Evolutionary conservation across 495 filamentous ascomycete genomes (phyloP), one percentile per base, ranked within the genome.

Genomic region (Hypomontagnella submonticulosa): DNA sequence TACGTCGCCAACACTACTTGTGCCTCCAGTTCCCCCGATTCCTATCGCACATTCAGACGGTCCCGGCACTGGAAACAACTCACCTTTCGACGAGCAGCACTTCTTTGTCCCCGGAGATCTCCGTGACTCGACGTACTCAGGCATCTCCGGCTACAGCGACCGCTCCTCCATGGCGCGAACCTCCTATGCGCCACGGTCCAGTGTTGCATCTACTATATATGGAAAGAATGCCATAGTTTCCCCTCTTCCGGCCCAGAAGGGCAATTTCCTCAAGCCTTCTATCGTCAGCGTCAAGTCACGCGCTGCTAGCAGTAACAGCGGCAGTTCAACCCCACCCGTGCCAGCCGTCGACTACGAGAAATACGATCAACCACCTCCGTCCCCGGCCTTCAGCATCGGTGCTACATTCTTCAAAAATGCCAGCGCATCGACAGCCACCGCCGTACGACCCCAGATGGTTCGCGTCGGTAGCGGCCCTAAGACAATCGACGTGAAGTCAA

Each of bases 21-120:
- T 96, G 13, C 93, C 92, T 20, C 95, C 95, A 0, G 92, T 99
- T 10, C 95, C 95, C 43, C 92, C 95, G 23, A 89, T 98, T 64
- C 94, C 95, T 46, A 86, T 90, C 71, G 84, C 85, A 9, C 77
- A 83, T 36, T 83, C 87, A 4, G 80, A 81, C 42, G 75, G 79
- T 49, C 23, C 23, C 6, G 23, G 23, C 23, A 27, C 23, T 6
- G 82, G 78, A 70, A 85, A 80, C 58, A 87, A 86, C 10, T 82
- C 82, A 38, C 76, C 77, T 38, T 81, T 81, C 44, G 85, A 91
- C 48, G 93, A 96, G 52, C 91, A 95, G 71, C 92, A 92, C 71
- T 96, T 96, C 83, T 98, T 98, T 75, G 89, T 96, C 74, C 93
- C 93, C 9, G 90, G 90, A 60, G 92, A 97, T 75, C 81, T 98